A percentile compares a stretch with the other conserved stretches of the same genome.
Evolutionary conservation across 495 filamentous ascomycete species (phyloP).

Genomic region (Ascodesmis nigricans): DNA sequence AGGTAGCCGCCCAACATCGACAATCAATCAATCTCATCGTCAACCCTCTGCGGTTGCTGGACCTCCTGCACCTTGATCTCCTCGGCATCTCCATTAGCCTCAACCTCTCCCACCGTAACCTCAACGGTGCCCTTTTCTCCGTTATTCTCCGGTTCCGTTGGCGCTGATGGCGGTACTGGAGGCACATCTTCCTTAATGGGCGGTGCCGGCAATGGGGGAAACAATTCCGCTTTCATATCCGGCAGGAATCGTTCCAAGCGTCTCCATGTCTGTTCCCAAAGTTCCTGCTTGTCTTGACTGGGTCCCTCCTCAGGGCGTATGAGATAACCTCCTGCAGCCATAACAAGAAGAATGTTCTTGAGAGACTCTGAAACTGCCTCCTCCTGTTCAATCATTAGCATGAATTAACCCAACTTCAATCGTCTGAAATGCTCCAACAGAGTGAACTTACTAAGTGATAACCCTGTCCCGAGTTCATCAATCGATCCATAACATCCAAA

Average conservation of each 20-base stretch:
- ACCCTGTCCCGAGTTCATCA: conserved; percentile 91
- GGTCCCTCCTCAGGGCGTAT: conserved; percentile 44
- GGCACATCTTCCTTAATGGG: conserved; percentile 2
- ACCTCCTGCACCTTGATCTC: no score
- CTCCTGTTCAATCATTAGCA: conserved; percentile 32
- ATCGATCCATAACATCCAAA: conserved; percentile 78
- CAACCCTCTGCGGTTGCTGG: no score
- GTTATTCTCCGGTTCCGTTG: no score
- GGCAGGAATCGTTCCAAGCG: conserved; percentile 79
- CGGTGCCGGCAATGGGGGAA: conserved; percentile 11
- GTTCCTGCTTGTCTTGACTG: conserved; percentile 30
- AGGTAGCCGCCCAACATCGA: no score
- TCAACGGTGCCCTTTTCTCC: no score
- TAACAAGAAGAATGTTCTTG: conserved; percentile 91
- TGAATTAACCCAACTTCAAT: conserved; percentile 1
- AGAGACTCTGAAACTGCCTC: conserved; percentile 89
- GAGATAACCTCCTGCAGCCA: conserved; percentile 75
- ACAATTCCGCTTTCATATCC: conserved; percentile 33
- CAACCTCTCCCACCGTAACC: no score
- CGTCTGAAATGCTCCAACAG: neutral
- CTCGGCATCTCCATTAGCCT: no score
- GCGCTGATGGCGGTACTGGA: no score
- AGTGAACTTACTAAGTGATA: conserved; percentile 51
- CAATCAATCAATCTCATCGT: no score
- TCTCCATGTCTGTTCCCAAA: conserved; percentile 71